phyloP scores from a whole-genome alignment of 208 protist genomes.

The Trypanosoma congolense region DNA sequence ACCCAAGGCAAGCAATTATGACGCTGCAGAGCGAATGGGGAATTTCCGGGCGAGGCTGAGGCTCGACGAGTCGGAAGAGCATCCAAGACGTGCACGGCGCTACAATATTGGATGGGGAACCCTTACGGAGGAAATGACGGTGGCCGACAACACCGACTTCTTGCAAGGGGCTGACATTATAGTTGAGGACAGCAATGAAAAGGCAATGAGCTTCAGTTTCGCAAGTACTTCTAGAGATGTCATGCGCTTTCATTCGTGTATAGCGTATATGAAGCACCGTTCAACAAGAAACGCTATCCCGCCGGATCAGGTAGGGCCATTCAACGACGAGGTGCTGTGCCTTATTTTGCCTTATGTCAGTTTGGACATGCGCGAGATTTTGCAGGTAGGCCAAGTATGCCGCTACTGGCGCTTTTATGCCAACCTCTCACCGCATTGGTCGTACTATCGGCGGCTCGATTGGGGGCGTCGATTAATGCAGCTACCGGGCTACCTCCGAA shows the following conservation, averaged over 20 bases:
- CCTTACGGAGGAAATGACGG: conserved; percentile 36
- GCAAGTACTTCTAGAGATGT: conserved; percentile 61
- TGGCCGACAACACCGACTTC: conserved; percentile 31
- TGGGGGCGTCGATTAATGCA: conserved; percentile 45
- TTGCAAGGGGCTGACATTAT: conserved; percentile 27
- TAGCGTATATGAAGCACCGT: conserved; percentile 31
- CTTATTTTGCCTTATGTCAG: conserved; percentile 69
- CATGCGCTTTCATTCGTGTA: conserved; percentile 73
- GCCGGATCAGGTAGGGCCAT: conserved; percentile 61
- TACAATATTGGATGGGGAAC: conserved; percentile 11
- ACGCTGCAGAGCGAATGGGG: not conserved
- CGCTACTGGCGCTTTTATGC: conserved; percentile 77
- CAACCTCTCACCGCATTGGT: conserved; percentile 82
- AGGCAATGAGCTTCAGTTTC: conserved; percentile 55
- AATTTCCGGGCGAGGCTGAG: not conserved
- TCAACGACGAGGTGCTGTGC: conserved; percentile 64
- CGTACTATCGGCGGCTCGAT: conserved; percentile 54
- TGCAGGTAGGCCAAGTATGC: conserved; percentile 55
- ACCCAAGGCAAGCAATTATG: not conserved
- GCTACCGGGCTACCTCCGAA: conserved; percentile 57
- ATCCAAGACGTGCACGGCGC: not conserved
- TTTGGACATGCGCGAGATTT: conserved; percentile 44
- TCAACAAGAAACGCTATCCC: conserved; percentile 16
- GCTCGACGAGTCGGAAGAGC: not conserved
- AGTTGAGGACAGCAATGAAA: conserved; percentile 31